Percentiles rank a stretch among this genome's conserved stretches.
phyloP scores from a whole-genome alignment of 495 filamentous ascomycete genomes.

The Penicillium cataractarum region DNA sequence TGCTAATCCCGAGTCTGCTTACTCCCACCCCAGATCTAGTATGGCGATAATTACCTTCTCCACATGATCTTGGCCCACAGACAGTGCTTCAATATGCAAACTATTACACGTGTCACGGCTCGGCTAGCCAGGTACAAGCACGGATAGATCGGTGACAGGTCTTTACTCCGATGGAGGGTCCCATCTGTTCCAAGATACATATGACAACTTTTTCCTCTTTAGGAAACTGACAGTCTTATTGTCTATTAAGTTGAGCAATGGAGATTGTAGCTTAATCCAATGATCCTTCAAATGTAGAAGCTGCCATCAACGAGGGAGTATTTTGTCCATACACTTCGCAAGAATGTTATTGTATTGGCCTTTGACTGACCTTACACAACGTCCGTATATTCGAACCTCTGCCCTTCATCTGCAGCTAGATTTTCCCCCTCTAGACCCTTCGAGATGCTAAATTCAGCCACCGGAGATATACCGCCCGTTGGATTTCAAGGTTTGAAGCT shows the following conservation, averaged over 20 bases:
- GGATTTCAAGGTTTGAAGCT: not conserved
- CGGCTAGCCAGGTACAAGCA: not conserved
- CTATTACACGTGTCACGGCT: not conserved
- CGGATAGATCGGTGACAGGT: too few species aligned
- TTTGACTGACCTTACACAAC: not conserved
- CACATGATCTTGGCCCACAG: constrained; percentile 13
- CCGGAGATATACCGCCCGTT: not conserved
- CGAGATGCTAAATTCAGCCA: not conserved
- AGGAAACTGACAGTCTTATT: too few species aligned
- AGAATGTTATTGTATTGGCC: not conserved
- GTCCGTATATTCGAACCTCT: not conserved
- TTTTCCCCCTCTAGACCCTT: not conserved
- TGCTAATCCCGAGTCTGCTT: constrained; percentile 2
- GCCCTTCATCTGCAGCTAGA: not conserved
- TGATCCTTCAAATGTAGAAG: too few species aligned
- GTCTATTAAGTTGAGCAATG: too few species aligned
- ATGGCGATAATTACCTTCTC: not conserved
- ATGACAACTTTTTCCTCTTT: too few species aligned
- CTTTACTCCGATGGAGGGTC: too few species aligned
- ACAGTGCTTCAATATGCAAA: not conserved
- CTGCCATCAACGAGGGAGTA: too few species aligned
- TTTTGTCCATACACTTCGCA: not conserved
- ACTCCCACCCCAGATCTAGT: not conserved
- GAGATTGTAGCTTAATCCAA: too few species aligned
- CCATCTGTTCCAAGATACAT: too few species aligned